A percentile compares a stretch with the other conserved stretches of the same genome.
Conservation (phyloP, 257 asterid species). For the Nicotiana noctiflora region DNA sequence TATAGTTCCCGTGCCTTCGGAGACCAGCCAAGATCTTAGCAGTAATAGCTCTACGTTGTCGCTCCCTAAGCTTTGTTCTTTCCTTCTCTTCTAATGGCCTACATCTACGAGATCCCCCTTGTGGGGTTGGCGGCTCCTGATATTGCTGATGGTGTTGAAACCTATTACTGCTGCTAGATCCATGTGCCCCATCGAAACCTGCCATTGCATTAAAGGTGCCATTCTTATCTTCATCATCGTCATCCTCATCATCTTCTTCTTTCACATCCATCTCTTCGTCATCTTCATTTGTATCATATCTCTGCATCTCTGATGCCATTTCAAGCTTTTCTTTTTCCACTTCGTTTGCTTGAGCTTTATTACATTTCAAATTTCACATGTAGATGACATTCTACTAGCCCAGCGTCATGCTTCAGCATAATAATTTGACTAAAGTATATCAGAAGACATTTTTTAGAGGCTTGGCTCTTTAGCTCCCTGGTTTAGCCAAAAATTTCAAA, state of each 20-base stretch:
- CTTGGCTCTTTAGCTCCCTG: constrained; percentile 4
- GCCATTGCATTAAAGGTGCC: constrained; percentile 30
- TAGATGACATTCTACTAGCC: constrained; percentile 16
- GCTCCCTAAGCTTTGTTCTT: constrained; percentile 90
- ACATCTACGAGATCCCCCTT: constrained; percentile 74
- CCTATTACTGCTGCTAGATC: constrained; percentile 44
- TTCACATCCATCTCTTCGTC: constrained; percentile 95
- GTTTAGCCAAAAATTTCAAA: background rate
- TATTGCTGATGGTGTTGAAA: constrained; percentile 54
- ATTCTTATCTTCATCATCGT: constrained; percentile 61
- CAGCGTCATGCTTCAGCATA: constrained; percentile 6
- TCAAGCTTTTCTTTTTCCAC: constrained; percentile 14
- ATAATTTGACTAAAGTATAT: background rate
- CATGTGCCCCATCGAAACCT: constrained; percentile 52
- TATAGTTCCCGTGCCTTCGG: constrained; percentile 91
- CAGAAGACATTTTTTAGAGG: background rate
- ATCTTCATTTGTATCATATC: constrained; percentile 72
- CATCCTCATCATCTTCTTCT: constrained; percentile 83
- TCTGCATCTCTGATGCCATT: constrained; percentile 69
- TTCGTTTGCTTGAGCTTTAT: constrained; percentile 12
- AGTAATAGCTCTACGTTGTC: constrained; percentile 94
- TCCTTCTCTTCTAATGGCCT: constrained; percentile 98
- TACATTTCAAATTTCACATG: constrained; percentile 12
- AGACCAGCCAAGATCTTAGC: constrained; percentile 98
- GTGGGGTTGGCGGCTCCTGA: constrained; percentile 71